phyloP scores from a whole-genome alignment of 2,329 filamentous ascomycete species.

The Setomelanomma holmii region DNA sequence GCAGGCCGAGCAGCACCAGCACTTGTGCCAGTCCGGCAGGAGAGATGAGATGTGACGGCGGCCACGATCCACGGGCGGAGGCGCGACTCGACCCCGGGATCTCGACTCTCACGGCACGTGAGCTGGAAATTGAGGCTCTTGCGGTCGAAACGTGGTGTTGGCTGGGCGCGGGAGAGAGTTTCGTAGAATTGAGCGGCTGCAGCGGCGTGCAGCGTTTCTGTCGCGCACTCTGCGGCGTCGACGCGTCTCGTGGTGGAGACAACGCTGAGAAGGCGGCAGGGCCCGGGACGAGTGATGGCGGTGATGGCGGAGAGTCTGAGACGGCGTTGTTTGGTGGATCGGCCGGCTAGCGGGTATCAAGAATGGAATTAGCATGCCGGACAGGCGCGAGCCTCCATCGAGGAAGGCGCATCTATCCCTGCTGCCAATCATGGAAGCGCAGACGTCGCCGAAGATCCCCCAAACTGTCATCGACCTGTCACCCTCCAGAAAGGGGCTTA shows the following conservation, averaged over 20 bases:
- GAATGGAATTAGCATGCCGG: constrained; percentile 24
- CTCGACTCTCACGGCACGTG: too few species aligned
- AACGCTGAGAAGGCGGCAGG: not conserved
- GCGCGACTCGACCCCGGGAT: constrained; percentile 2
- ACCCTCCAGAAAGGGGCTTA: constrained; percentile 1
- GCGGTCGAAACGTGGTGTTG: not conserved
- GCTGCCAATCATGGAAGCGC: constrained; percentile 35
- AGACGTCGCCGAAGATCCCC: constrained; percentile 33
- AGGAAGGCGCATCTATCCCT: constrained; percentile 35
- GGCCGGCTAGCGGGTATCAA: constrained; percentile 34
- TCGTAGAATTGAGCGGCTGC: not conserved
- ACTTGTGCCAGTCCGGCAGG: constrained; percentile 16
- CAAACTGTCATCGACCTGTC: constrained; percentile 24
- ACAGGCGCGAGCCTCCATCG: constrained; percentile 25
- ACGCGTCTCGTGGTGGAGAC: not conserved
- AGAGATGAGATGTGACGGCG: constrained; percentile 18
- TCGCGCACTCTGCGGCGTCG: not conserved
- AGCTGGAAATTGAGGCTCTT: too few species aligned
- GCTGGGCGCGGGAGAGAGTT: not conserved
- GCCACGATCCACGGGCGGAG: constrained; percentile 9
- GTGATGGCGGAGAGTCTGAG: constrained; percentile 16
- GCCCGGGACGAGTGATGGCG: constrained; percentile 12
- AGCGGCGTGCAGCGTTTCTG: not conserved
- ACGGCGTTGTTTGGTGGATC: constrained; percentile 30
- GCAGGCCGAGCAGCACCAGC: not conserved